Evolutionary conservation across 1,284 basidiomycete genomes (phyloP).

Genomic region (Sanguinoderma infundibulare): DNA sequence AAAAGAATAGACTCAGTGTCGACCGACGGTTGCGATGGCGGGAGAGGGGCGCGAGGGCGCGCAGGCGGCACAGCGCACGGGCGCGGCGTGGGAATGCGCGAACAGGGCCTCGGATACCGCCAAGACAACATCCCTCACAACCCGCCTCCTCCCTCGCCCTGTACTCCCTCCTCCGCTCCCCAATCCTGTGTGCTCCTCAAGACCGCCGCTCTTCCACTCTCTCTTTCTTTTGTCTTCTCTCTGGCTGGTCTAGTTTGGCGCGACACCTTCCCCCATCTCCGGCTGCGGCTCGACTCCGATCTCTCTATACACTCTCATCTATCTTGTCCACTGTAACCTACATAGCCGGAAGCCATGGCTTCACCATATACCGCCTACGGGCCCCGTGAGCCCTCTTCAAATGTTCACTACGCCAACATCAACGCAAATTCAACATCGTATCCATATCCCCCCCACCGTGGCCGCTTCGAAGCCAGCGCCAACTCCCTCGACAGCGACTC

Average conservation of each 20-base stretch:
- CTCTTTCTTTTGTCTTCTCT: neutral
- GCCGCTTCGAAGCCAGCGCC: conserved; percentile 22
- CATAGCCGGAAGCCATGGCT: conserved; percentile 26
- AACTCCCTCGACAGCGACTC: conserved; percentile 24
- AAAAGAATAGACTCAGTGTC: too few species aligned
- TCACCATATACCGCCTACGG: conserved; percentile 37
- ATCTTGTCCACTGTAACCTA: neutral
- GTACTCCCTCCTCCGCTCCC: conserved; percentile 1
- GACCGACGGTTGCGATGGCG: too few species aligned
- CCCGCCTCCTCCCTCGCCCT: neutral
- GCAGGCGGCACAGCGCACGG: too few species aligned
- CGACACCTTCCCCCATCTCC: conserved; percentile 8
- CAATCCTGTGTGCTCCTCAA: conserved; percentile 5
- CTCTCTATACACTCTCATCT: neutral
- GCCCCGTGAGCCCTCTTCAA: conserved; percentile 19
- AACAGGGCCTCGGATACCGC: too few species aligned
- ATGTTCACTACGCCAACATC: conserved; percentile 23
- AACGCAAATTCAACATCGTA: conserved; percentile 18
- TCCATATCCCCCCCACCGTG: conserved; percentile 31
- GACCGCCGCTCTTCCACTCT: conserved; percentile 1
- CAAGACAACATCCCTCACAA: too few species aligned
- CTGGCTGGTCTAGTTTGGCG: conserved; percentile 21
- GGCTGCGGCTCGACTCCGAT: neutral
- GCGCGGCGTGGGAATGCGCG: too few species aligned
- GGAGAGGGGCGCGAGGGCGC: too few species aligned